Base-by-base conservation (phyloP, 768 basidiomycete species). In the Leccinum arenicola region DNA sequence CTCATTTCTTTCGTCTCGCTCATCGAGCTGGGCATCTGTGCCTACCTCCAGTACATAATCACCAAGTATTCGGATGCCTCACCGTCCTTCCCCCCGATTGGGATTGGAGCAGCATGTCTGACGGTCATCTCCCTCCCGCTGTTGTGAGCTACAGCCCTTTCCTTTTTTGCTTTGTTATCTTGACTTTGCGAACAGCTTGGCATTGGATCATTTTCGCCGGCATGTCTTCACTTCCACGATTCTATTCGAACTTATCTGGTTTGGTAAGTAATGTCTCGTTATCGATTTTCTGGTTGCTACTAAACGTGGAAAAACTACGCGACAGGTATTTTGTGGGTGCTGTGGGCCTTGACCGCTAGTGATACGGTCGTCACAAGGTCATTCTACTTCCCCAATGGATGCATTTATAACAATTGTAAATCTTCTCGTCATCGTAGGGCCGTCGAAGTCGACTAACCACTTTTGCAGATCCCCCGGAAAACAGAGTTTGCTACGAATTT, bases 221-320 rank as follows among this genome's bases (percentile, higher is more conserved):
- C 54, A 58, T 17, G 51, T 61, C 17, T 63, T 73, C 35, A 63
- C 65, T 2, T 67, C 69, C 2, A 67, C 49, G 58, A 47, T 73
- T 7, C 12, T 64, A n/a, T 70, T 70, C 11, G 65, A 73, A 59
- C 51, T 65, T 27, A n/a, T 61, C 19, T 73, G 62, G 70, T 63
- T 66, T 55, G 60, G 71, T 72, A 31, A 48, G 66, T 70, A 9
- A 50, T n/a, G 14, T 1, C 6, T 15, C 4, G 17, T 36, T 27
- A 10, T 14, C 10, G 1, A 4, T 3, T 38, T 23, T 40, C 8
- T 43, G 4, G n/a, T 4, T 40, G 6, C 50, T 55, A 60, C 50
- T 55, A 59, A 54, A 58, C 43, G 1, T 50, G 19, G 40, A 27
- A 27, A 33, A 61, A 50, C 43, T 21, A 7, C 21, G 6, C 33